Evolutionary conservation across 2,329 filamentous ascomycete genomes (phyloP).

Genomic region (Cercospora zeina): DNA sequence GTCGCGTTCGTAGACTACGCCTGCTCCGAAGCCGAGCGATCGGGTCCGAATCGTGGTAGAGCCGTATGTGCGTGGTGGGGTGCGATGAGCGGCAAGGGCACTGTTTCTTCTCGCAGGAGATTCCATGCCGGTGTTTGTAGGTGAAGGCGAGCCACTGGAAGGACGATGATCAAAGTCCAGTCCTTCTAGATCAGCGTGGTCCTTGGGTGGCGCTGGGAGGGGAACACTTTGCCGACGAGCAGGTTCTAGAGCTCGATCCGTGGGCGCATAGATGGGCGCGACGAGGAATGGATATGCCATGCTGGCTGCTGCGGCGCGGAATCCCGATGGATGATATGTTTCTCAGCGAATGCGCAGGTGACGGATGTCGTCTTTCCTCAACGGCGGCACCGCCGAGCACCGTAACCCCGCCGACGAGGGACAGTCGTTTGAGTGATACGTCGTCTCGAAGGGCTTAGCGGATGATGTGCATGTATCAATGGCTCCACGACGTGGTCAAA

Average conservation of each 20-base stretch:
- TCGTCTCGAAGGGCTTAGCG: neutral
- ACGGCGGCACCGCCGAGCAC: slow-evolving; percentile 4
- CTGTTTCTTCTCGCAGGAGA: slow-evolving; percentile 19
- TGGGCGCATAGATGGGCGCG: slow-evolving; percentile 7
- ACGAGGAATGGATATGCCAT: slow-evolving; percentile 16
- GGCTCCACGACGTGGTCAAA: neutral
- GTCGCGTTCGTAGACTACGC: slow-evolving; percentile 30
- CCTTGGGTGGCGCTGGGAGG: slow-evolving; percentile 3
- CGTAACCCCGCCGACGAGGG: slow-evolving; percentile 7
- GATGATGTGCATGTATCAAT: slow-evolving; percentile 4
- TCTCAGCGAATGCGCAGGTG: neutral
- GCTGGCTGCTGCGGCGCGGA: neutral
- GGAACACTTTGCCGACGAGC: slow-evolving; percentile 11
- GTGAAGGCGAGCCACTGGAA: slow-evolving; percentile 12
- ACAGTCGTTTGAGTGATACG: neutral
- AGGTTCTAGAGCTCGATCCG: neutral
- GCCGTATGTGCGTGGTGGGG: slow-evolving; percentile 11
- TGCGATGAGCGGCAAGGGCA: slow-evolving; percentile 21
- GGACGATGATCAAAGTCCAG: slow-evolving; percentile 10
- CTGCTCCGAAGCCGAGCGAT: slow-evolving; percentile 23
- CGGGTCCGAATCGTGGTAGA: slow-evolving; percentile 13
- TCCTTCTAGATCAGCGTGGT: slow-evolving; percentile 10
- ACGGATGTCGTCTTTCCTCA: neutral
- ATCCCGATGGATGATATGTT: neutral
- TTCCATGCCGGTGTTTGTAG: slow-evolving; percentile 11